Evolutionary conservation across 257 asterid genomes (phyloP), one percentile per base, ranked within the genome.

Genomic region (Dorcoceras hygrometricum): DNA sequence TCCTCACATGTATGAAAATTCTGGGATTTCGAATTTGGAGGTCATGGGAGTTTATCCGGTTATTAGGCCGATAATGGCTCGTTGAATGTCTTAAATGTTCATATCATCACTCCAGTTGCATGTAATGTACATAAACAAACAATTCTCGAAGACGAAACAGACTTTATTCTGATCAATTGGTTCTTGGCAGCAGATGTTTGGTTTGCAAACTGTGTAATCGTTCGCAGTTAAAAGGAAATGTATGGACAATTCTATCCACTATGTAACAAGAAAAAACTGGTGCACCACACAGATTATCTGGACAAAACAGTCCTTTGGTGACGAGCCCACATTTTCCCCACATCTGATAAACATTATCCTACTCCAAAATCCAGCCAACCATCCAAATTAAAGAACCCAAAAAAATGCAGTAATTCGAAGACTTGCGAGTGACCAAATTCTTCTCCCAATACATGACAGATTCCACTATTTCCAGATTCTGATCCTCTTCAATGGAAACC

Each of bases 401-500:
- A 68, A 55, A 61, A 28, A 6, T 24, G 20, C 28, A 20, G 60
- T 63, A 28, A 51, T 39, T 9, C 20, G 39, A 59, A 67, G 10
- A 61, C 48, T 32, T 23, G 29, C 68, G 32, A 73, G 68, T 68
- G 81, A 59, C 73, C 79, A 71, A 53, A 73, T 28, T 71, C 81
- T 27, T 53, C 73, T 53, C 76, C 75, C 51, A 71, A 55, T 75
- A 23, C 69, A 76, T 71, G 76, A 46, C 19, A 14, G 20, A 57
- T 75, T 71, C 68, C 68, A 69, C 80, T 68, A 59, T 36, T 68
- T 60, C 60, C 24, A 65, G 16, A 58, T 54, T 70, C 69, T 64
- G 59, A 60, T 18, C 59, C 74, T 62, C 51, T 67, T 50, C 62
- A 65, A 90, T 93, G 99, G 97, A 90, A 67, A 87, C 97, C 80